These are phyloP conservation scores for Dipodascopsis uninucleata DNA, from an alignment of 805 yeast species.

Conservation along the genomic window DNA sequence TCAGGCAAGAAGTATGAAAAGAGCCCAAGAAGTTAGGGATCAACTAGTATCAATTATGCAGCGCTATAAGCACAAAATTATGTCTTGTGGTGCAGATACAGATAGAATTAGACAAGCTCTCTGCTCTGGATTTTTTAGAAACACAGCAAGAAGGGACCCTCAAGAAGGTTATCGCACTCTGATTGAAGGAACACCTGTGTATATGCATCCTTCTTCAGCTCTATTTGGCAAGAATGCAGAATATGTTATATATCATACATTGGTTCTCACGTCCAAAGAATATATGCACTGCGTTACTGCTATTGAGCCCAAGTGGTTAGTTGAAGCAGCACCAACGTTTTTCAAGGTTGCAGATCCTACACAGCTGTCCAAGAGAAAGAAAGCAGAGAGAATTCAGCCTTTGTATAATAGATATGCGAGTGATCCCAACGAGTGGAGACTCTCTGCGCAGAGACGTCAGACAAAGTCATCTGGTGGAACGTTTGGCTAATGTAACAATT, in stretches of 20 bases:
- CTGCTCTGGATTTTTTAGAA: conserved; percentile 66
- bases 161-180: conserved; percentile 49
- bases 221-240: conserved; percentile 74
- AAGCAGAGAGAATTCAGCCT: conserved; percentile 68
- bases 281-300: conserved; percentile 77
- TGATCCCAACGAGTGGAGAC: conserved; percentile 71
- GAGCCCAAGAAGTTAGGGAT: conserved; percentile 66
- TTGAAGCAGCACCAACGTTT: conserved; percentile 71
- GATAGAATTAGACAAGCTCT: conserved; percentile 50
- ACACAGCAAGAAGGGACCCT: conserved; percentile 60
- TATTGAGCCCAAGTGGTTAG: conserved; percentile 66
- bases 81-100: conserved; percentile 36
- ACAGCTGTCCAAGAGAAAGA: conserved; percentile 49
- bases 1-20: conserved; percentile 65
- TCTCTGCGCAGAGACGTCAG: conserved; percentile 45
- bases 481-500: conserved; percentile 24
- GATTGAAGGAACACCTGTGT: conserved; percentile 46
- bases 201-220: conserved; percentile 82
- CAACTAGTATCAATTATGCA: conserved; percentile 57
- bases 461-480: conserved; percentile 25
- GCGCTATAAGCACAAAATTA: conserved; percentile 33
- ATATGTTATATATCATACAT: conserved; percentile 72
- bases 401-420: conserved; percentile 57
- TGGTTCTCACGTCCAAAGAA: conserved; percentile 81
- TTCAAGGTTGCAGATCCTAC: conserved; percentile 60